Evolutionary conservation across 352 stramenopile genomes (phyloP), one percentile per base, ranked within the genome.

Genomic region (Globisporangium splendens): DNA sequence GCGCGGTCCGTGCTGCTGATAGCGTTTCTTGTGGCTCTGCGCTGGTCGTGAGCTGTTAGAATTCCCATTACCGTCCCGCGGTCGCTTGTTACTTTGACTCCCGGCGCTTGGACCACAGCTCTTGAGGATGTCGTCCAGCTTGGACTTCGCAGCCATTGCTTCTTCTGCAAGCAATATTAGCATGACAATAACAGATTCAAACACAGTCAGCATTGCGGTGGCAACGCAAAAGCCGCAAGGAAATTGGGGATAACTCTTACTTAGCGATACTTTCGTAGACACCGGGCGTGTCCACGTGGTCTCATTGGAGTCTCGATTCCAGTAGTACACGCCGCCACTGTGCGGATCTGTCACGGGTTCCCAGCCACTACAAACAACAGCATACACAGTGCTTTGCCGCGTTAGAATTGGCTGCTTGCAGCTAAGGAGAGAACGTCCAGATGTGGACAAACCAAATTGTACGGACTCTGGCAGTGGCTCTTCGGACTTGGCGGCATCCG

Each of bases 251-350:
- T 12, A 8, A 4, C 24, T 51, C 55, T 50, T 62, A 93, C 83
- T 61, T 22, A 91, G 65, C n/a, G 76, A 79, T 13, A 87, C 76
- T 17, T 61, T 79, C 50, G 65, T 54, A 39, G 69, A 67, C 46
- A 69, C 61, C 0, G 82, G 84, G 35, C 69, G 68, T 18, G 66
- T 84, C 84, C 81, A 93, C 15, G 79, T 83, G 28, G 84, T 91
- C 54, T 88, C 80, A n/a, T 84, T 80, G 28, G 81, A 86, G n/a
- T 72, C 63, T 11, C 63, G 66, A 66, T 93, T 86, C 84, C 84
- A 93, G 51, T 80, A 93, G 68, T 91, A 93, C 22, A 71, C 56
- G 13, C 79, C 67, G 1, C 75, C 68, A 21, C 76, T 89, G 7
- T 72, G 49, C 3, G 76, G 62, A 65, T 93, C 84, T 13, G 57